Percentiles rank a stretch among this genome's conserved stretches.
phyloP scores from a whole-genome alignment of 371 early-diverging fungal species.

The Choanephora cucurbitarum region DNA sequence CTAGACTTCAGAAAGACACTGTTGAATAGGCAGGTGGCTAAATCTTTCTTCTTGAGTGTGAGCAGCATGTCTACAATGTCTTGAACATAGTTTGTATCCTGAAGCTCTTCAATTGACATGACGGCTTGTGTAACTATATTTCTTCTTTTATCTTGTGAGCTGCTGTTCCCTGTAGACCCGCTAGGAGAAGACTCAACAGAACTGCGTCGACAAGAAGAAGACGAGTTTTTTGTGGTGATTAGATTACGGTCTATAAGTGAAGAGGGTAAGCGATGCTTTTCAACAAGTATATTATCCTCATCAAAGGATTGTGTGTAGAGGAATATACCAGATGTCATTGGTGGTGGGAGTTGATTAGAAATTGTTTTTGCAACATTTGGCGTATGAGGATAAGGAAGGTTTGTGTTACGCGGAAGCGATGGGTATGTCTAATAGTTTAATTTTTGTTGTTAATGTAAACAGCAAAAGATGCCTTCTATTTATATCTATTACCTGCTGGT shows the following conservation, averaged over 20 bases:
- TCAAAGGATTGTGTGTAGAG: background rate
- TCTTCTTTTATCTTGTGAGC: constrained; percentile 29
- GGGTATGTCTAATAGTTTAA: background rate
- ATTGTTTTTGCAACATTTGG: background rate
- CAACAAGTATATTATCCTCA: background rate
- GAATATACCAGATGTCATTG: background rate
- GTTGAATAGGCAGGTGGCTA: constrained; percentile 52
- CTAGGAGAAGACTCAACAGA: constrained; percentile 40
- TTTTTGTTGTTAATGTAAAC: no score
- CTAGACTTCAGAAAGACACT: constrained; percentile 39
- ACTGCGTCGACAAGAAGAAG: constrained; percentile 34
- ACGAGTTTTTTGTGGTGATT: constrained; percentile 2
- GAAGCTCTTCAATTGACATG: constrained; percentile 5
- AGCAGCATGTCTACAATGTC: constrained; percentile 53
- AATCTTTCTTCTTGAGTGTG: constrained; percentile 48
- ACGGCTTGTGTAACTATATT: constrained; percentile 19
- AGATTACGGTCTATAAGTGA: background rate
- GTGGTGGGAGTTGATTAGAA: background rate
- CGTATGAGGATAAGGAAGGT: background rate
- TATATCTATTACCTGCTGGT: background rate
- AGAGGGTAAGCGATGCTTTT: background rate
- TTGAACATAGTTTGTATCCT: constrained; percentile 18
- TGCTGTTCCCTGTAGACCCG: constrained; percentile 33
- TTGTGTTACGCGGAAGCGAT: background rate
- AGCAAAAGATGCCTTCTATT: background rate